A percentile compares a stretch with the other conserved stretches of the same genome.
Evolutionary conservation across 1,139 yeast genomes (phyloP).

Genomic region (Geotrichum reessii): DNA sequence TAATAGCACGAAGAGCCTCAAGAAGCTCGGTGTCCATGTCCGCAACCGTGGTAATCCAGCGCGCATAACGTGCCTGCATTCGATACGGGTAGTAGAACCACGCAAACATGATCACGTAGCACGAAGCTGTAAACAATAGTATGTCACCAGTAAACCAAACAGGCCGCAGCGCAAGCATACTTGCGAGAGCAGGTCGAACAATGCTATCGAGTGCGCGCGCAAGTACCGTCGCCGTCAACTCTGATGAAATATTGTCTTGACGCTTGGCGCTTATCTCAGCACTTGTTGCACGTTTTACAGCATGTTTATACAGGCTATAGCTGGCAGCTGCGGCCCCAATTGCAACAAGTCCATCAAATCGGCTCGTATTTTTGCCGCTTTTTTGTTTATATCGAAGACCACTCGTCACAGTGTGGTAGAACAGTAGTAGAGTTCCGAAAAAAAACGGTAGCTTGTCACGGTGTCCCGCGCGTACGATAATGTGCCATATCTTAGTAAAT

Average conservation of each 20-base stretch:
- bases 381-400: slow-evolving; percentile 33
- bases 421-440: slow-evolving; percentile 27
- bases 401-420: slow-evolving; percentile 18
- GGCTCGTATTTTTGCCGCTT: slow-evolving; percentile 2
- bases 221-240: slow-evolving; percentile 25
- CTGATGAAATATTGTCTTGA: slow-evolving; percentile 21
- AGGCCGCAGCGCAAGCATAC: slow-evolving; percentile 21
- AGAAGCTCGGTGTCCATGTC: slow-evolving; percentile 39
- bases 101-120: slow-evolving; percentile 37
- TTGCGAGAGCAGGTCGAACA: slow-evolving; percentile 19
- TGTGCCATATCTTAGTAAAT: slow-evolving; percentile 18
- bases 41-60: slow-evolving; percentile 44
- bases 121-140: slow-evolving; percentile 26
- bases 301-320: slow-evolving; percentile 20
- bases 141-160: slow-evolving; percentile 24
- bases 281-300: slow-evolving; percentile 17
- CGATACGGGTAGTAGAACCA: slow-evolving; percentile 41
- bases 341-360: slow-evolving; percentile 21
- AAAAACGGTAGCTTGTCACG: slow-evolving; percentile 38
- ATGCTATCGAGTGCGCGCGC: slow-evolving; percentile 27
- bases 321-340: slow-evolving; percentile 14
- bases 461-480: slow-evolving; percentile 30
- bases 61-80: slow-evolving; percentile 38
- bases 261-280: slow-evolving; percentile 21
- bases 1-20: slow-evolving; percentile 33